A percentile compares a stretch with the other conserved stretches of the same genome.
phyloP scores from a whole-genome alignment of 208 protist genomes.

The Wallacemonas rigidus region DNA sequence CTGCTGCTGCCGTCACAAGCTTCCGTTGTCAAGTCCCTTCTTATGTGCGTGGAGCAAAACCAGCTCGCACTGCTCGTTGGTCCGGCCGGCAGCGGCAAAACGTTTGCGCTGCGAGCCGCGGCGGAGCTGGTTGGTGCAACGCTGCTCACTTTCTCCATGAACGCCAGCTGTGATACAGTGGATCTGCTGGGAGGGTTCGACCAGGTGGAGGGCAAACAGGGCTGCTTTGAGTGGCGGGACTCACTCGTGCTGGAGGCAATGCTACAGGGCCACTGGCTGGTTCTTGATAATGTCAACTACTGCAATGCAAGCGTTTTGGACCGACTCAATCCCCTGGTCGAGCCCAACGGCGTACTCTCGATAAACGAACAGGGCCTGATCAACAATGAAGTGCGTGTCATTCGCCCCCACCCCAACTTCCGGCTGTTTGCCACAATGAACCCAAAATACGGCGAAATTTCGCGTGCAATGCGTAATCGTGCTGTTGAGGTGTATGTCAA shows the following conservation, averaged over 20 bases:
- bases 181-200: slow-evolving; percentile 99
- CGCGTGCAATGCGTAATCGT: slow-evolving; percentile 99
- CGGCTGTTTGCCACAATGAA: slow-evolving; percentile 99
- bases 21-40: slow-evolving; percentile 73
- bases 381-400: slow-evolving; percentile 90
- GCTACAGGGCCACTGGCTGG: slow-evolving; percentile 97
- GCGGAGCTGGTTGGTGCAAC: slow-evolving; percentile 90
- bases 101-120: slow-evolving; percentile 92
- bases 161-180: slow-evolving; percentile 97
- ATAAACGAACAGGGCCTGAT: slow-evolving; percentile 97
- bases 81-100: slow-evolving; percentile 96
- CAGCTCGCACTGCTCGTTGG: slow-evolving; percentile 98
- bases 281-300: slow-evolving; percentile 99
- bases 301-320: slow-evolving; percentile 99
- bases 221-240: slow-evolving; percentile 99
- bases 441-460: slow-evolving; percentile 98
- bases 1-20: slow-evolving; percentile 78
- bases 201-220: slow-evolving; percentile 96
- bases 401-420: slow-evolving; percentile 98
- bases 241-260: slow-evolving; percentile 97
- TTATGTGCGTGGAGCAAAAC: slow-evolving; percentile 90
- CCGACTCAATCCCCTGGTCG: slow-evolving; percentile 99
- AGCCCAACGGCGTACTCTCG: slow-evolving; percentile 94
- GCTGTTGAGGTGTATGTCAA: slow-evolving; percentile 97
- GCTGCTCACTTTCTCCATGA: slow-evolving; percentile 98